These are phyloP conservation scores for Mycena metata DNA, from an alignment of 768 basidiomycete species.

Conservation along the genomic window DNA sequence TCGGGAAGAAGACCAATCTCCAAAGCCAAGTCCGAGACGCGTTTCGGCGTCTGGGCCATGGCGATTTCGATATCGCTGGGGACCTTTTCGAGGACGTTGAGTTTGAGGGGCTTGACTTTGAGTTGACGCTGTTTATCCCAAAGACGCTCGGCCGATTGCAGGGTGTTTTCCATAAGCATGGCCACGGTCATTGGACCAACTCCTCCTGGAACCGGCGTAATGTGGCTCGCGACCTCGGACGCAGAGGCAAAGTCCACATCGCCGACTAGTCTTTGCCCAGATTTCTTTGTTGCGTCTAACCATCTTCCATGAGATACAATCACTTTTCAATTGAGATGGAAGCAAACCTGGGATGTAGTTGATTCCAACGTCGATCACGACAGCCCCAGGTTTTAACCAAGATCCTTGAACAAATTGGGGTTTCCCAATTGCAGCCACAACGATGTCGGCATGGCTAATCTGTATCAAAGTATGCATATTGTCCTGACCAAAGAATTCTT, in stretches of 20 bases:
- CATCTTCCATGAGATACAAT: not conserved
- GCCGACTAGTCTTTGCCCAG: slow-evolving; percentile 94
- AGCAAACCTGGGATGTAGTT: slow-evolving; percentile 89
- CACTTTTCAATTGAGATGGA: not conserved
- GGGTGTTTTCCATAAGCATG: slow-evolving; percentile 95
- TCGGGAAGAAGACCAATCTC: slow-evolving; percentile 90
- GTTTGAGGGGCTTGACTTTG: slow-evolving; percentile 82
- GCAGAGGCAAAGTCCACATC: slow-evolving; percentile 92
- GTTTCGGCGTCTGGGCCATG: slow-evolving; percentile 94
- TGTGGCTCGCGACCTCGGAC: slow-evolving; percentile 83
- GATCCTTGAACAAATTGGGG: slow-evolving; percentile 91
- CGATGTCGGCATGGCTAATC: slow-evolving; percentile 90
- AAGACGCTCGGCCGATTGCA: slow-evolving; percentile 84
- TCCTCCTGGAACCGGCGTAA: slow-evolving; percentile 98
- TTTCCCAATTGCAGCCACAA: slow-evolving; percentile 97
- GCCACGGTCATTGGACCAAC: slow-evolving; percentile 99
- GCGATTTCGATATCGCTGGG: slow-evolving; percentile 98
- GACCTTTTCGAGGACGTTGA: slow-evolving; percentile 87
- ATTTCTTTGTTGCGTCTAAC: slow-evolving; percentile 90
- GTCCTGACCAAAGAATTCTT: slow-evolving; percentile 1
- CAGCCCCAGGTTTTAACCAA: slow-evolving; percentile 95
- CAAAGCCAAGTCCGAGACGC: slow-evolving; percentile 82
- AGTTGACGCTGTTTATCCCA: slow-evolving; percentile 78
- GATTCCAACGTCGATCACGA: slow-evolving; percentile 98
- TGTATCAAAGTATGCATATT: slow-evolving; percentile 46